Percentiles rank a stretch among this genome's conserved stretches.
Evolutionary conservation across 805 yeast species (phyloP).

Genomic region (Candida jianshihensis): DNA sequence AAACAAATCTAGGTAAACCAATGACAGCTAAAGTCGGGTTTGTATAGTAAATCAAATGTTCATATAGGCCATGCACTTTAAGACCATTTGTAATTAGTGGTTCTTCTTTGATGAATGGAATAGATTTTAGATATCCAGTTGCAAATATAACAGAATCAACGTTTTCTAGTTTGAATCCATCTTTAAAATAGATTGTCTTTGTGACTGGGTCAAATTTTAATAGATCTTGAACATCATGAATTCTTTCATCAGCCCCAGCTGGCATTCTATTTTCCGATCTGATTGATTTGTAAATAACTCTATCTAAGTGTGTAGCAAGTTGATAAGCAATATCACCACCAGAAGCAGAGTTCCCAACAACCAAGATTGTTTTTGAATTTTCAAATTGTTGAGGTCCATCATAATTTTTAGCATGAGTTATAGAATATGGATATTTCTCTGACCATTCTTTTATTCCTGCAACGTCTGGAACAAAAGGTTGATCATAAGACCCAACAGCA

Average conservation of each 20-base stretch:
- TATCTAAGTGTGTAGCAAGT: conserved; percentile 36
- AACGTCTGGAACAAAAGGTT: conserved; percentile 53
- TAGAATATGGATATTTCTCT: conserved; percentile 34
- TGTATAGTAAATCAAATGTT: conserved; percentile 47
- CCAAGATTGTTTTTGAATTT: conserved; percentile 37
- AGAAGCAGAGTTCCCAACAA: conserved; percentile 74
- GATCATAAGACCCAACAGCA: conserved; percentile 59
- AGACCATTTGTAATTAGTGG: conserved; percentile 37
- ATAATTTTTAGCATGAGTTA: conserved; percentile 53
- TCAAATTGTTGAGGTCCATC: conserved; percentile 38
- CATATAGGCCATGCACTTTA: conserved; percentile 46
- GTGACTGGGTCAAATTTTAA: conserved; percentile 30
- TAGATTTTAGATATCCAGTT: conserved; percentile 65
- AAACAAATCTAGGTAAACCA: conserved; percentile 52
- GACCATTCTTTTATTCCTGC: conserved; percentile 46
- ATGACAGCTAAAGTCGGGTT: conserved; percentile 63
- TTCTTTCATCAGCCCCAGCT: conserved; percentile 35
- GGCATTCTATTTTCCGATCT: conserved; percentile 39
- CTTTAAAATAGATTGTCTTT: conserved; percentile 36
- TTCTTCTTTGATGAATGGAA: conserved; percentile 48
- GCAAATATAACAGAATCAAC: conserved; percentile 61
- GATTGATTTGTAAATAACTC: conserved; percentile 39
- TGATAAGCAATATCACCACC: conserved; percentile 71
- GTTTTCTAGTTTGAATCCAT: conserved; percentile 37
- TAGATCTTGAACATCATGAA: conserved; percentile 38